Base-by-base conservation (phyloP, 345 rosid species). In the Citrus trifoliata region DNA sequence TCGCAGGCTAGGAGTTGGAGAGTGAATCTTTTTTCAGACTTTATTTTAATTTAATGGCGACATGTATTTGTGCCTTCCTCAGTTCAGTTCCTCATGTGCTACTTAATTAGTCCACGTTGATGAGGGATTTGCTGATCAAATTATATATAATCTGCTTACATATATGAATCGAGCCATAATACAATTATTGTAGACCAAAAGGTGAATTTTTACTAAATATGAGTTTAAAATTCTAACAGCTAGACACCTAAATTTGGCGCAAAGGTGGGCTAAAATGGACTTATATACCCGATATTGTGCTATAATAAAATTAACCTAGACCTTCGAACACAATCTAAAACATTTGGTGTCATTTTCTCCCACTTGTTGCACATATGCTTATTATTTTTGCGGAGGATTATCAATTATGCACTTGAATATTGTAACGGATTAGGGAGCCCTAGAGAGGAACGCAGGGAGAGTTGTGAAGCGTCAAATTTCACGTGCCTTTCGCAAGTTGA, bases 21-120 rank as follows among this genome's bases (percentile, higher is more conserved):
- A 74, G 71, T 80, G 82, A 80, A 83, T 79, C 86, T 83, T 80
- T 70, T 67, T 70, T 70, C 51, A 64, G 58, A 40, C 67, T 59
- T 4, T 12, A 2, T 76, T 53, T 76, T 65, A 64, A 64, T 65
- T 66, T 33, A 35, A 33, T n/a, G 4, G 14, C 0, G 19, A 19
- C 7, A 6, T 38, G 5, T 38, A 2, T 38, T 21, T 38, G 25
- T 30, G 6, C 33, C 6, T 18, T 42, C 32, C 27, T 67, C 70
- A 9, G 16, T 7, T 30, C 18, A 24, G 67, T 19, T 28, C 16
- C 46, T 30, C 55, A 10, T 24, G 4, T 25, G 16, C 8, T 7
- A 40, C 1, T 63, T 63, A n/a, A n/a, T n/a, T n/a, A 6, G 62
- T n/a, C 12, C 27, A 18, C 18, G 21, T 4, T 4, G 22, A 18